A percentile compares a stretch with the other conserved stretches of the same genome.
Conservation (phyloP, 2,329 filamentous ascomycete species). For the Trichoderma atroviride region DNA sequence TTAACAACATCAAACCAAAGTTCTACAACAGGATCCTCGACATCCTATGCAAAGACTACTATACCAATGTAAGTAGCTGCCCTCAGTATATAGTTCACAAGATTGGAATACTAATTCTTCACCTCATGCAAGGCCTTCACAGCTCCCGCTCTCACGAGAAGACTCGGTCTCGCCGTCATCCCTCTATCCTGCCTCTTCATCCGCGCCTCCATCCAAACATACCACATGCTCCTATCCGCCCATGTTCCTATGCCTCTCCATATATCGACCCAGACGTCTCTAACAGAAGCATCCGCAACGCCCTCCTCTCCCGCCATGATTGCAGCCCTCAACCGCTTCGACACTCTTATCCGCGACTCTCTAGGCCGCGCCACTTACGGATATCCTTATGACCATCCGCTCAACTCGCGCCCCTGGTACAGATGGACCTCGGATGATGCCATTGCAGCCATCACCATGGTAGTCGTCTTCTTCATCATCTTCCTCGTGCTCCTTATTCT, state of each 20-base stretch:
- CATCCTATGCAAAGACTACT: slow-evolving; percentile 95
- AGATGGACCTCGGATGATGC: slow-evolving; percentile 69
- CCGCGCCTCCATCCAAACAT: slow-evolving; percentile 90
- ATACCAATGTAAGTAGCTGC: slow-evolving; percentile 72
- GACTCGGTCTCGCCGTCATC: slow-evolving; percentile 87
- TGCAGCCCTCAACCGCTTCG: slow-evolving; percentile 77
- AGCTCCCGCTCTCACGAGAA: slow-evolving; percentile 84
- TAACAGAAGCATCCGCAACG: slow-evolving; percentile 64
- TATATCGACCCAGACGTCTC: slow-evolving; percentile 65
- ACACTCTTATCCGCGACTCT: slow-evolving; percentile 73
- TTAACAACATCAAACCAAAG: slow-evolving; percentile 92
- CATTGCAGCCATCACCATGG: slow-evolving; percentile 78
- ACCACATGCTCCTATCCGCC: slow-evolving; percentile 95
- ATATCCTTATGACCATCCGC: slow-evolving; percentile 48
- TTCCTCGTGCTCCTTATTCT: slow-evolving; percentile 83
- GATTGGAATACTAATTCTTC: neutral
- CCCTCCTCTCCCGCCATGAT: slow-evolving; percentile 73
- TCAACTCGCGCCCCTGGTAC: slow-evolving; percentile 50
- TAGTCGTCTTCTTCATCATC: slow-evolving; percentile 79
- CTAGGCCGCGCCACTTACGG: slow-evolving; percentile 74
- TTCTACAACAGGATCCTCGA: slow-evolving; percentile 91
- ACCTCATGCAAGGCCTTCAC: slow-evolving; percentile 70
- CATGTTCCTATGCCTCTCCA: slow-evolving; percentile 75
- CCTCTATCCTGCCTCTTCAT: slow-evolving; percentile 95
- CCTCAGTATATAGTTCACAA: too few relatives aligned